Evolutionary conservation across 2,329 filamentous ascomycete genomes (phyloP).

Genomic region (Onygena corvina): DNA sequence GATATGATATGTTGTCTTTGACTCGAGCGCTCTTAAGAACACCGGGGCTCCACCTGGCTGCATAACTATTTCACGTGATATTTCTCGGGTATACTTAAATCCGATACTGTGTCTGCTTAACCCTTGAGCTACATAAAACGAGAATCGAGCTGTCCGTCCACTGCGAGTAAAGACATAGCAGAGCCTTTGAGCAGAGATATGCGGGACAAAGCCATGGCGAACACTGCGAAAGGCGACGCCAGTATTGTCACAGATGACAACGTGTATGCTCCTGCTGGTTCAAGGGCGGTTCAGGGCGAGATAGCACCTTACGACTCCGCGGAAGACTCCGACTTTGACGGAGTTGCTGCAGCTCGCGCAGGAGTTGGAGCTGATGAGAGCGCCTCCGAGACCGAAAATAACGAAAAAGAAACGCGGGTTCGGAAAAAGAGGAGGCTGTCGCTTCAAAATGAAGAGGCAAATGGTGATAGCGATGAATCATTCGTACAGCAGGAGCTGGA

Average conservation of each 20-base stretch:
- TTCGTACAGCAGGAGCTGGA: slow-evolving; percentile 34
- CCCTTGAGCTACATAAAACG: too few relatives aligned
- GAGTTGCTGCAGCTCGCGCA: slow-evolving; percentile 23
- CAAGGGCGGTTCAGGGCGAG: background rate
- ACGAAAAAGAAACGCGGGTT: slow-evolving; percentile 26
- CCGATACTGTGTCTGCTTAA: too few relatives aligned
- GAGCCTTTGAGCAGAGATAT: too few relatives aligned
- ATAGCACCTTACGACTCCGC: slow-evolving; percentile 28
- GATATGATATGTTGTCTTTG: background rate
- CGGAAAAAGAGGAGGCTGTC: slow-evolving; percentile 30
- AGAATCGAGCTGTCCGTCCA: too few relatives aligned
- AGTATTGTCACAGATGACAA: background rate
- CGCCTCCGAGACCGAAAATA: slow-evolving; percentile 17
- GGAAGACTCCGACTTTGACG: slow-evolving; percentile 36
- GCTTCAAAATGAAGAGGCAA: slow-evolving; percentile 20
- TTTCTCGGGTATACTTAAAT: too few relatives aligned
- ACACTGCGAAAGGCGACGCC: too few relatives aligned
- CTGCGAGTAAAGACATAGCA: too few relatives aligned
- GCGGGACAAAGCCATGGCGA: too few relatives aligned
- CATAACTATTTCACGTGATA: too few relatives aligned
- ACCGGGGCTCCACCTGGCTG: too few relatives aligned
- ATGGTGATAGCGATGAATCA: slow-evolving; percentile 13
- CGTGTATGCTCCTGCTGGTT: too few relatives aligned
- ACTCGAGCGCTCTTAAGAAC: background rate
- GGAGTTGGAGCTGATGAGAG: slow-evolving; percentile 23